Base-by-base conservation (phyloP, 805 yeast species). In the Debaryomyces hansenii region DNA sequence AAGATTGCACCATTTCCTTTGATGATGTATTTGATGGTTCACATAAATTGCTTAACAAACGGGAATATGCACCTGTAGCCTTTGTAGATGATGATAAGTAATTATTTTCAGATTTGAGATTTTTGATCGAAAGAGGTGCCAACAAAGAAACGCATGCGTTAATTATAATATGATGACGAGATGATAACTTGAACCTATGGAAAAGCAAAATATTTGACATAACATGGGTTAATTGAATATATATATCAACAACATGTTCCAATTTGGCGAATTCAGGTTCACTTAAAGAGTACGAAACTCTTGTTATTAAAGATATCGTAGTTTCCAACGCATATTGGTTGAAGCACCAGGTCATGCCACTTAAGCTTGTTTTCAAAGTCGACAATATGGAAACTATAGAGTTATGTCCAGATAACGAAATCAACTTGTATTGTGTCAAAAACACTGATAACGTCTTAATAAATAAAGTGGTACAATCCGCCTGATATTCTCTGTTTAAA, bases 131-230 rank as follows among this genome's bases (percentile, higher is more conserved):
- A 4, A 87, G 55, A 1, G 75, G 62, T 40, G 69, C 76, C 59
- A 92, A 64, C 41, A 84, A 64, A 3, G 79, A 66, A 11, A 76
- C 70, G 37, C 85, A 69, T 1, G 77, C 60, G 1, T 71, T 55
- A 6, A 80, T 67, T 2, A 90, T 53, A 38, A 90, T 57, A 60
- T 90, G 96, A 57, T 87, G 83, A 59, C 97, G 80, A 32, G 84
- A 81, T 0, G 84, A 73, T 15, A 91, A 67, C 56, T 90, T 78
- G 58, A 71, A 79, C 44, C 97, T 77, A 56, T 89, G 94, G 57
- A 76, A 76, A 21, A 89, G 66, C 7, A 91, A 61, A 2, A 87
- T 65, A 32, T 77, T 75, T 0, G 96, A 83, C 20, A 86, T 54
- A 0, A 82, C 66, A 44, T 77, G 78, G 5, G 82, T 70, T 3